phyloP scores from a whole-genome alignment of 2,329 filamentous ascomycete species.

The Lachnellula suecica region DNA sequence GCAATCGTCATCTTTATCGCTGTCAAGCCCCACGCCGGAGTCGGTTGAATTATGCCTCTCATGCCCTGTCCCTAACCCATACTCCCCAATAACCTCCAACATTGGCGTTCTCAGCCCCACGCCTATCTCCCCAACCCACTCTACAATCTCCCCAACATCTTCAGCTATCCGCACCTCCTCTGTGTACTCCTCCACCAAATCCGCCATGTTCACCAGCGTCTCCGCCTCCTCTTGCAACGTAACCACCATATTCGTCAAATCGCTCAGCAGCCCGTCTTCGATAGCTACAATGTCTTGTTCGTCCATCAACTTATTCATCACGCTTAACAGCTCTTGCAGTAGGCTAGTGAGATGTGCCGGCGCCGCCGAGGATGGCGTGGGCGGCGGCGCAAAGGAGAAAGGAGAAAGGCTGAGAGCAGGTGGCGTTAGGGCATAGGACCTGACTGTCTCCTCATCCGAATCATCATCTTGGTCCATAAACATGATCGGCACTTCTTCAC shows the following conservation, averaged over 20 bases:
- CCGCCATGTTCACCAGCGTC: conserved; percentile 12
- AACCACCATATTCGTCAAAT: conserved; percentile 18
- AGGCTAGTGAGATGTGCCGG: conserved; percentile 18
- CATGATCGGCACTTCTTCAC: no score
- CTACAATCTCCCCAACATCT: conserved; percentile 3
- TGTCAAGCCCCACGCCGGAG: no score
- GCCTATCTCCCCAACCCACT: conserved; percentile 5
- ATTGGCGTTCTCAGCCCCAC: no score
- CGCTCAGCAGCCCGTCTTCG: conserved; percentile 13
- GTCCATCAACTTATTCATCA: conserved; percentile 20
- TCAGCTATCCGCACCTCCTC: no score
- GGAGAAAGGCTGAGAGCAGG: not conserved
- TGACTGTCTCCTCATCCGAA: not conserved
- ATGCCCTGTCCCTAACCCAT: no score
- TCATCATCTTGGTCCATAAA: no score
- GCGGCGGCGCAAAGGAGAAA: not conserved
- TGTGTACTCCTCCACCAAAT: conserved; percentile 19
- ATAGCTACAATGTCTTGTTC: conserved; percentile 6
- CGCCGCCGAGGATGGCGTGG: conserved; percentile 12
- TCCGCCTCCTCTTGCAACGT: conserved; percentile 26
- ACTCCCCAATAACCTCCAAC: no score
- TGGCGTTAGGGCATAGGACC: no score
- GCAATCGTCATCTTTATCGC: no score
- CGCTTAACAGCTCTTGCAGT: conserved; percentile 15
- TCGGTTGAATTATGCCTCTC: no score